Percentiles rank a stretch among this genome's conserved stretches.
phyloP scores from a whole-genome alignment of 2,329 filamentous ascomycete genomes.

The Beauveria sp. region DNA sequence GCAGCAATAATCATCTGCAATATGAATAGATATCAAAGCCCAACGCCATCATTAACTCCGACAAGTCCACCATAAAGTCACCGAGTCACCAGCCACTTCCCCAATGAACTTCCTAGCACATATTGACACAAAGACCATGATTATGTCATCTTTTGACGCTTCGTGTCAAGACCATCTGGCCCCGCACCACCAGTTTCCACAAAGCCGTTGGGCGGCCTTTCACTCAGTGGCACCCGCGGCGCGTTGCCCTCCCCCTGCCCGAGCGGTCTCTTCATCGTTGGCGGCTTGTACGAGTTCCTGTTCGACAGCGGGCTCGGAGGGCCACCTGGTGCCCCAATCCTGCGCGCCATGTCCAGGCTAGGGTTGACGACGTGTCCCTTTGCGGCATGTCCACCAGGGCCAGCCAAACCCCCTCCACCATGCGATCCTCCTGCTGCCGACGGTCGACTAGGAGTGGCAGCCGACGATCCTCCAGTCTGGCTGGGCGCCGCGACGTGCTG shows the following conservation, averaged over 20 bases:
- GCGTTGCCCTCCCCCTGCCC: constrained; percentile 16
- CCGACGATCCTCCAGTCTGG: constrained; percentile 17
- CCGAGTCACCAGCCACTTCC: neutral
- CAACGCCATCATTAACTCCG: constrained; percentile 7
- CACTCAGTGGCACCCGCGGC: constrained; percentile 39
- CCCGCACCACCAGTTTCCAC: constrained; percentile 16
- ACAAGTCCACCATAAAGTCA: neutral
- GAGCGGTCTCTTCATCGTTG: constrained; percentile 48
- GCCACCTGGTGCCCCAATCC: constrained; percentile 51
- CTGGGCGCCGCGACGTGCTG: constrained; percentile 42
- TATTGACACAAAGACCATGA: neutral
- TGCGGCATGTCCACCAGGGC: constrained; percentile 17
- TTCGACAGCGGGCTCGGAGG: constrained; percentile 51
- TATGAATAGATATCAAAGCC: neutral
- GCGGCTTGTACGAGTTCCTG: constrained; percentile 50
- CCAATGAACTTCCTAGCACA: neutral
- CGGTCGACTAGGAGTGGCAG: constrained; percentile 3
- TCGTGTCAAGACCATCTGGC: constrained; percentile 34
- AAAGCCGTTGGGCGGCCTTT: constrained; percentile 39
- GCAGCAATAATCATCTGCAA: neutral
- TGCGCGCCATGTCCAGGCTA: constrained; percentile 44
- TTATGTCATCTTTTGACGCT: constrained; percentile 43
- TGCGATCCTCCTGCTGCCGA: constrained; percentile 11
- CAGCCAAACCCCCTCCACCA: neutral
- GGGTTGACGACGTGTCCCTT: constrained; percentile 43